Evolutionary conservation across 2,329 filamentous ascomycete species (phyloP).

Genomic region (Coniochaeta prunicola): DNA sequence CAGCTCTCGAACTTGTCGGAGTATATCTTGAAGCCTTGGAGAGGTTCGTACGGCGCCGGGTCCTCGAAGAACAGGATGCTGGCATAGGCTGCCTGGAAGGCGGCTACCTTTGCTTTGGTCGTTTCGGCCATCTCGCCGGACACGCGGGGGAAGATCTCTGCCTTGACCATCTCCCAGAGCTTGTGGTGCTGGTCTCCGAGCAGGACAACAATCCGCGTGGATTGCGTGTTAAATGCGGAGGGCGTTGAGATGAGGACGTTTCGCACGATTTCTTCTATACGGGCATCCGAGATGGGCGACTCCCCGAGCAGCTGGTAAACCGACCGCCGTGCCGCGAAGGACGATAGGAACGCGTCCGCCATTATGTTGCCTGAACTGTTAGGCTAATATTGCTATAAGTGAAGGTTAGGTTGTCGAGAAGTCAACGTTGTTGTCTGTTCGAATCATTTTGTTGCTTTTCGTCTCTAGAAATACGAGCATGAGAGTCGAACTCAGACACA

Average conservation of each 20-base stretch:
- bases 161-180: conserved; percentile 70
- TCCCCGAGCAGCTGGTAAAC: conserved; percentile 62
- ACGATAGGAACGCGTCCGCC: too few relatives aligned
- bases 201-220: conserved; percentile 70
- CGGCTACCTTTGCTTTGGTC: conserved; percentile 34
- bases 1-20: conserved; percentile 73
- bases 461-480: too few relatives aligned
- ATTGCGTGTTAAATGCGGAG: conserved; percentile 83
- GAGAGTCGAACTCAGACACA: too few relatives aligned
- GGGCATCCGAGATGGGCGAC: conserved; percentile 47
- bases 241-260: conserved; percentile 62
- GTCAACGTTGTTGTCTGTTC: too few relatives aligned
- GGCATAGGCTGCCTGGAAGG: conserved; percentile 58
- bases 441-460: too few relatives aligned
- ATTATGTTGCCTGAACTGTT: too few relatives aligned
- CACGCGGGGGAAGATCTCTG: conserved; percentile 60
- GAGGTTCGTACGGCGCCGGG: conserved; percentile 53
- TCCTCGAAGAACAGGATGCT: conserved; percentile 84
- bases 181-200: conserved; percentile 77
- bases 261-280: conserved; percentile 59
- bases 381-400: too few relatives aligned
- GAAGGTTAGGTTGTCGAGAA: too few relatives aligned
- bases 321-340: too few relatives aligned
- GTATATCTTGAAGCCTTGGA: conserved; percentile 65
- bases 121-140: conserved; percentile 54